Evolutionary conservation across 2,329 filamentous ascomycete genomes (phyloP).

Genomic region (Chaetoscypha palmicola): DNA sequence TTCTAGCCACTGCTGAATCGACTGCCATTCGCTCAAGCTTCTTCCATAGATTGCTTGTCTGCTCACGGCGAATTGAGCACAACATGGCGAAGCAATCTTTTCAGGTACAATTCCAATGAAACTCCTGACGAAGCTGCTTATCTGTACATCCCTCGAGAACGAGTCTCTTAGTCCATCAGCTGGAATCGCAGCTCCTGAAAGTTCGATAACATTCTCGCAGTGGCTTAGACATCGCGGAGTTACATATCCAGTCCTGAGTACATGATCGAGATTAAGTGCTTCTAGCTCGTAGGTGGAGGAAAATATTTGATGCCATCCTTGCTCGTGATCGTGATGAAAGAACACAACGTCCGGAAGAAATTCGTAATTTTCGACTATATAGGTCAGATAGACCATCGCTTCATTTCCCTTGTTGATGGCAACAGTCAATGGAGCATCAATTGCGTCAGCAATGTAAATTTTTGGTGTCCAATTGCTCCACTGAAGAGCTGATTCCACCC

Average conservation of each 20-base stretch:
- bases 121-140: constrained; percentile 36
- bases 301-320: constrained; percentile 34
- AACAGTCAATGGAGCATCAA: constrained; percentile 40
- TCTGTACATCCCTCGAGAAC: constrained; percentile 34
- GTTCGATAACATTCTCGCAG: constrained; percentile 37
- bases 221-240: constrained; percentile 47
- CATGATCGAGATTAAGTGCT: constrained; percentile 26
- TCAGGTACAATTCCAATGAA: constrained; percentile 31
- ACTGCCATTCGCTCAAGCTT: constrained; percentile 45
- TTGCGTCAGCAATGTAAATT: constrained; percentile 46
- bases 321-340: constrained; percentile 55
- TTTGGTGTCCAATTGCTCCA: constrained; percentile 8
- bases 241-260: constrained; percentile 37
- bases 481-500: constrained; percentile 10
- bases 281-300: constrained; percentile 30
- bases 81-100: constrained; percentile 48
- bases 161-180: constrained; percentile 39
- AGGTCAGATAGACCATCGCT: constrained; percentile 47
- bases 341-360: constrained; percentile 50
- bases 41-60: constrained; percentile 42
- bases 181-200: constrained; percentile 45
- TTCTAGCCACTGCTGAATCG: constrained; percentile 51
- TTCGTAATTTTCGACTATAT: constrained; percentile 51
- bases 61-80: constrained; percentile 57
- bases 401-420: constrained; percentile 44